Conservation (phyloP, 495 filamentous ascomycete species). For the Podospora australis region DNA sequence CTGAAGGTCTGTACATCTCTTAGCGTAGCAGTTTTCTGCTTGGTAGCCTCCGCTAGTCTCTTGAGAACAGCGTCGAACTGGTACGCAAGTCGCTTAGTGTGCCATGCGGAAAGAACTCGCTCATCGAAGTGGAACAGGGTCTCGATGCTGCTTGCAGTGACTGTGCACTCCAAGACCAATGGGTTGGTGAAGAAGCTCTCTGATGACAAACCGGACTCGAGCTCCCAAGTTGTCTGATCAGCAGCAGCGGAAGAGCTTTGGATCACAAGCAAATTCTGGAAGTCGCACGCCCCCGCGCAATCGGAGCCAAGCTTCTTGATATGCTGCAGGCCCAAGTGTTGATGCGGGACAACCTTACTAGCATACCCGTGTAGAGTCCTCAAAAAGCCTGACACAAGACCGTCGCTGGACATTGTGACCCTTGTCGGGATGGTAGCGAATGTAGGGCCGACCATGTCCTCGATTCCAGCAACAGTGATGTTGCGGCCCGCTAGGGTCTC, state of each 20-base stretch:
- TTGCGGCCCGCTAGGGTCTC: slow-evolving; percentile 40
- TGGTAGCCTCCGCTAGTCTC: slow-evolving; percentile 6
- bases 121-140: slow-evolving; percentile 19
- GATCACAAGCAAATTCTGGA: slow-evolving; percentile 38
- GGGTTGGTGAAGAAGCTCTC: slow-evolving; percentile 25
- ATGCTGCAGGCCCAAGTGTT: slow-evolving; percentile 43
- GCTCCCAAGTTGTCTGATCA: slow-evolving; percentile 8
- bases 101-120: slow-evolving; percentile 15
- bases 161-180: slow-evolving; percentile 19
- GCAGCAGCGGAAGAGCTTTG: slow-evolving; percentile 9
- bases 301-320: slow-evolving; percentile 28
- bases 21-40: slow-evolving; percentile 3
- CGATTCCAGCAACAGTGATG: slow-evolving; percentile 39
- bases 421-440: slow-evolving; percentile 55
- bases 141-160: slow-evolving; percentile 9
- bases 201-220: slow-evolving; percentile 13
- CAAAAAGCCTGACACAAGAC: slow-evolving; percentile 13
- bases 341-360: slow-evolving; percentile 33
- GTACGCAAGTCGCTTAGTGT: slow-evolving; percentile 16
- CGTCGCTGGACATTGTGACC: slow-evolving; percentile 12
- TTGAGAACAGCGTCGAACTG: slow-evolving; percentile 20
- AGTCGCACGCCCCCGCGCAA: slow-evolving; percentile 27
- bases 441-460: slow-evolving; percentile 45
- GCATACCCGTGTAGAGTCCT: slow-evolving; percentile 28
- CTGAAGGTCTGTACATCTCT: slow-evolving; percentile 14